Conservation (phyloP, 495 filamentous ascomycete genomes). For the Gamarada debralockiae region DNA sequence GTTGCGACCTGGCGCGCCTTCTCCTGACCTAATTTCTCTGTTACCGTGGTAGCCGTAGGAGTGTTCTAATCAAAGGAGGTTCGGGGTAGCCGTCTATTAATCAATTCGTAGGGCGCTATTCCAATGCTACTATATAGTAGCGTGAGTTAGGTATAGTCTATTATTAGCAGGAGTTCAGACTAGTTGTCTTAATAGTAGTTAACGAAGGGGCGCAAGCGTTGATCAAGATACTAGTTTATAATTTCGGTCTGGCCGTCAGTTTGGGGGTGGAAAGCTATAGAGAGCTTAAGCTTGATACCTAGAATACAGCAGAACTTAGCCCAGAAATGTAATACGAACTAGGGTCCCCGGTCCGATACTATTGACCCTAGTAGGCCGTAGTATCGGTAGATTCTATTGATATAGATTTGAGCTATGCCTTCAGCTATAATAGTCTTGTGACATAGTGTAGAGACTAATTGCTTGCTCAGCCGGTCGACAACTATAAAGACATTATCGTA, state of each 20-base stretch:
- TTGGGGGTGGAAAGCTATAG: conserved; percentile 17
- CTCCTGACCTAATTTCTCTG: neutral
- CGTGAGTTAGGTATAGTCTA: neutral
- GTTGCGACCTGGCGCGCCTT: neutral
- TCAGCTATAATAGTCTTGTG: conserved; percentile 5
- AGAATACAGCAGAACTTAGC: conserved; percentile 13
- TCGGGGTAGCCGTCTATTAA: neutral
- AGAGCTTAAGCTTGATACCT: neutral
- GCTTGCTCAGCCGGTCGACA: neutral
- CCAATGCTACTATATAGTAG: neutral
- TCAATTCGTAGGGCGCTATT: neutral
- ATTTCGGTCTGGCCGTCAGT: too few relatives aligned
- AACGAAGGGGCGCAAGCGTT: conserved; percentile 21
- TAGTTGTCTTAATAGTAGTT: conserved; percentile 30
- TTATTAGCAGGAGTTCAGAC: conserved; percentile 18
- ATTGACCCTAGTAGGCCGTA: conserved; percentile 12
- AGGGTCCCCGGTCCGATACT: conserved; percentile 16
- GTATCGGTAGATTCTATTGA: conserved; percentile 11
- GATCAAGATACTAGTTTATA: too few relatives aligned
- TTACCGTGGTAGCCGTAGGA: neutral
- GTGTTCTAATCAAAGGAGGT: too few relatives aligned
- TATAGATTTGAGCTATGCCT: conserved; percentile 2
- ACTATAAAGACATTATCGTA: conserved; percentile 7
- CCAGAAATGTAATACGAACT: conserved; percentile 21
- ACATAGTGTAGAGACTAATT: neutral